Conservation (phyloP, 345 rosid species). For the Citropsis articulata region DNA sequence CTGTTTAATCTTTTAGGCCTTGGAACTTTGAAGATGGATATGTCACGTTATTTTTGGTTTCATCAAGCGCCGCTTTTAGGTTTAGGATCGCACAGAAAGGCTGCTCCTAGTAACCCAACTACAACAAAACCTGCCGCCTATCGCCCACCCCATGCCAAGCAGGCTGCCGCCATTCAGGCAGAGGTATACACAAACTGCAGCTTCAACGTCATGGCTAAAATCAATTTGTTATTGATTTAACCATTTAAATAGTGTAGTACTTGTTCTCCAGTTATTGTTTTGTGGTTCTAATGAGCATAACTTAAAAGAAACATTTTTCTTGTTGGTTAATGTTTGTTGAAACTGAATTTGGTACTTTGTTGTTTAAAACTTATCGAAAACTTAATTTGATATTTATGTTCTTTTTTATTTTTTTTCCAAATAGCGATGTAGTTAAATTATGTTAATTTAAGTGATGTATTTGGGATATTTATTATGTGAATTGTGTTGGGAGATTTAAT, state of each 20-base stretch:
- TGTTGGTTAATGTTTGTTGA: too few species aligned
- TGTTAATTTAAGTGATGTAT: too few species aligned
- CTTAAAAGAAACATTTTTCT: too few species aligned
- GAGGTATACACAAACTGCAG: constrained; percentile 51
- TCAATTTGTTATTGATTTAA: neutral
- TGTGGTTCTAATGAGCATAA: constrained; percentile 29
- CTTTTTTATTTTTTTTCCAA: too few species aligned
- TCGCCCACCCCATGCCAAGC: constrained; percentile 91
- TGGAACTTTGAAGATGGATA: neutral
- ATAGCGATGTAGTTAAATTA: too few species aligned
- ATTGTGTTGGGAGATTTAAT: too few species aligned
- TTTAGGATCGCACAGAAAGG: constrained; percentile 6
- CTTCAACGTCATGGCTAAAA: neutral
- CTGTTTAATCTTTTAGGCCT: neutral
- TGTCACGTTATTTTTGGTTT: too few species aligned
- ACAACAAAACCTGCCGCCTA: constrained; percentile 77
- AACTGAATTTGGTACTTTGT: too few species aligned
- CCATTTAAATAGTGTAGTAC: neutral
- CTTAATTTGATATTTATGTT: too few species aligned
- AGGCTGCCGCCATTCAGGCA: constrained; percentile 75
- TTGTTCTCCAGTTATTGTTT: neutral
- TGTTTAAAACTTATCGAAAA: too few species aligned
- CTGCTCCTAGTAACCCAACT: constrained; percentile 37
- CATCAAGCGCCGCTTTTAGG: too few species aligned
- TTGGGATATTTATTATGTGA: too few species aligned